Evolutionary conservation across 352 stramenopile species (phyloP), one percentile per base, ranked within the genome.

Genomic region (Aphanomyces astaci): DNA sequence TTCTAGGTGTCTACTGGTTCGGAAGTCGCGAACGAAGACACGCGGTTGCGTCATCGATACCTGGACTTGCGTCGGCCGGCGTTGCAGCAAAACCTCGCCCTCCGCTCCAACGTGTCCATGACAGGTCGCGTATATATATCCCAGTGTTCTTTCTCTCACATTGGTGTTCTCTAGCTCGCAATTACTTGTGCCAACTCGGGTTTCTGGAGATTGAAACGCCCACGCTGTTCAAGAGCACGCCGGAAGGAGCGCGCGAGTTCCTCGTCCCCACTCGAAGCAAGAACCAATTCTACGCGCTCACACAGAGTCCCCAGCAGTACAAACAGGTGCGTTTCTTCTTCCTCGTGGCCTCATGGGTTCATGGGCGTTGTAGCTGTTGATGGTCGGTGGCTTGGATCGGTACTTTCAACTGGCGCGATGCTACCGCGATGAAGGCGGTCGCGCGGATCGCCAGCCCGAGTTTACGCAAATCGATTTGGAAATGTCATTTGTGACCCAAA

Each of bases 401-500:
- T 97, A 97, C 71, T 97, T 94, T 70, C 89, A 97, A 73, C 72
- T 97, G 9, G 88, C 89, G 40, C 81, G 86, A 7, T 97, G 89
- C 74, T 97, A 95, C 72, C 87, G 88, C 25, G 87, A 96, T 51
- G 89, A 97, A 78, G 81, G 84, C 57, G 87, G 88, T 2, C 82
- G 89, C 24, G 86, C 87, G 1, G 89, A 97, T 66, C 82, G 89
- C 46, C 89, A 96, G 72, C 88, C 89, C 9, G 89, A 96, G 71
- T 97, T 97, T 69, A 96, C 86, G 55, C 88, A 97, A 73, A 86
- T 96, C 55, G 89, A 97, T 78, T 33, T 97, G 15, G 89, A 97
- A 72, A 92, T 97, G 87, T 87, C 82, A 11, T 96, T 93, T 54
- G 85, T 89, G 10, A 82, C 76, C 28, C 78, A 78, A 15, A 71